Base-by-base conservation (phyloP, 441 rosid genomes). In the Cnidoscolus chayamansa region DNA sequence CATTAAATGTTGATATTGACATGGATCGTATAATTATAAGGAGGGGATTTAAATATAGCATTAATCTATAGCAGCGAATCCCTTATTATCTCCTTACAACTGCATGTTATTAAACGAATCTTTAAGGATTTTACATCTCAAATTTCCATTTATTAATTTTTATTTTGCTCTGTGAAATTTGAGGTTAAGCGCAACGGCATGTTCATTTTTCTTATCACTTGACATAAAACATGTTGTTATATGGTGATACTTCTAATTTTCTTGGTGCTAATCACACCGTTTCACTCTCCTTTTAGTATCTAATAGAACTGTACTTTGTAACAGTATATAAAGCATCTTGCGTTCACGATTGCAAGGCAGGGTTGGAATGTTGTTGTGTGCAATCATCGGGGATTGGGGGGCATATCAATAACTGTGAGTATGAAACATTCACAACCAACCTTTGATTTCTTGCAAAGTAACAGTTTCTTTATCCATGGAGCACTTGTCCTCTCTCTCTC, bases 381-480 rank as follows among this genome's bases (percentile, higher is more conserved):
- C 83, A 86, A 86, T 73, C 90, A 86, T 66, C 86, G 88, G 10
- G 90, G 90, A 47, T 75, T 86, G 45, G 90, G 84, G 40, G 90
- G 88, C 54, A 56, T 86, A 50, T 75, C 86, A 69, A 51, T 86
- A 17, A 86, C 88, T 66, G 90, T 86, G 75, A 84, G 90, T 78
- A 19, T 67, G 8, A 25, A 37, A 51, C 49, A 40, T 45, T 53
- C 56, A 57, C 40, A 58, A 32, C 62, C 25, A 32, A 56, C 57
- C 47, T 57, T 72, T 72, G 48, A 66, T 71, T 75, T 19, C 51
- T 60, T 2, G 5, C 16, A 5, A 64, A 20, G 10, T 56, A n/a
- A 25, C 2, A 0, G 8, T 58, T 67, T n/a, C 45, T 59, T 47
- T 32, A 11, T 31, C 17, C 16, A 43, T 49, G 40, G 31, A 53